Evolutionary conservation across 2,329 filamentous ascomycete genomes (phyloP).

Genomic region (Sporothrix luriei): DNA sequence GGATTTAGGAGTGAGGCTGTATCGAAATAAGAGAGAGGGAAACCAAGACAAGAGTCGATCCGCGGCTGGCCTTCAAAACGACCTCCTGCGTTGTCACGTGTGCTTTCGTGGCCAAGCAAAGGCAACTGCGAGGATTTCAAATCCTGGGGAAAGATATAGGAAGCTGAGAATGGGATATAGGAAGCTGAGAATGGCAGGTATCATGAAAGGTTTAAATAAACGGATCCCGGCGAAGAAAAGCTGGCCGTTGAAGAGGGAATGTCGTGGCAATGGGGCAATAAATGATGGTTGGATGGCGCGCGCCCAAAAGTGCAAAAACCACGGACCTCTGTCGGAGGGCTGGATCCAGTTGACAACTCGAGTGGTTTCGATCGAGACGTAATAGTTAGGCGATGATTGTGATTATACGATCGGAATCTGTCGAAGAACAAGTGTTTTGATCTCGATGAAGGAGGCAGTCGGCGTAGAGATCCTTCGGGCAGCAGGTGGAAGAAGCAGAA

Average conservation of each 20-base stretch:
- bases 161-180: background rate
- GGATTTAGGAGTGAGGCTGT: too few relatives aligned
- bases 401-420: too few relatives aligned
- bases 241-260: background rate
- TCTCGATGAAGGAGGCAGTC: too few relatives aligned
- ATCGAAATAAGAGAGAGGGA: background rate
- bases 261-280: background rate
- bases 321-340: conserved; percentile 3
- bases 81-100: background rate
- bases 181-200: background rate
- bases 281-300: background rate
- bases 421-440: too few relatives aligned
- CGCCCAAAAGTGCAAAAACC: background rate
- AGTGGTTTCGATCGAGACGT: background rate
- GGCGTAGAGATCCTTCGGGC: too few relatives aligned
- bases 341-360: background rate
- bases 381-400: too few relatives aligned
- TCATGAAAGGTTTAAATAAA: background rate
- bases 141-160: background rate
- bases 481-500: background rate
- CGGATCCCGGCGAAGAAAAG: background rate
- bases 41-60: background rate
- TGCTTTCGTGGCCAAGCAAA: background rate
- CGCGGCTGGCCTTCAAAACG: background rate
- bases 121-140: too few relatives aligned